Evolutionary conservation across 306 rosid genomes (phyloP), one percentile per base, ranked within the genome.

Genomic region (Ormosia semicastrata): DNA sequence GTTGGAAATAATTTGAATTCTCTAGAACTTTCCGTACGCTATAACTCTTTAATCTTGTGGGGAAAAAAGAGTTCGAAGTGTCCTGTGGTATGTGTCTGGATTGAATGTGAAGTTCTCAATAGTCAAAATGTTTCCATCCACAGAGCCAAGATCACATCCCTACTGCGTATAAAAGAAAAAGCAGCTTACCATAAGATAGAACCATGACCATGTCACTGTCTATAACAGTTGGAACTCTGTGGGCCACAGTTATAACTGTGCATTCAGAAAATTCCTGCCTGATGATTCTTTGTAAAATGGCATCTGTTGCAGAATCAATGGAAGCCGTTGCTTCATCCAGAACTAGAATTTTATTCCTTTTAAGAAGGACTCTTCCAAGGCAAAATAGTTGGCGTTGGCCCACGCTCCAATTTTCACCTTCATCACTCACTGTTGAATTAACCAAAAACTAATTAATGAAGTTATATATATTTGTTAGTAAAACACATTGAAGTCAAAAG

Each of bases 251-350:
- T 76, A 89, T 71, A 7, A 91, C 91, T 0, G 86, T 89, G 89
- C 92, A 83, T 34, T 86, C 83, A 1, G 89, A 34, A 30, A 91
- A 85, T 62, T 91, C 92, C 32, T 81, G 53, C 58, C 87, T 73
- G 34, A 88, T 91, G 33, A 89, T 65, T 66, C 75, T 70, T 59
- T 92, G 91, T n/a, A 92, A 57, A 71, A 85, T 12, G 10, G 87
- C 89, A 52, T 92, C 93, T 36, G 93, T 92, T 8, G 90, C 86
- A 49, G 91, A 87, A 65, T 92, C 97, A 47, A 92, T 90, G 11
- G 91, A 90, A 5, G 94, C 94, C 2, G 92, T 92, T 13, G 92
- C 97, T 81, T 92, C 97, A 33, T 92, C 97, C 3, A 90, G 79
- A 17, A 90, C 90, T 13, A 92, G 84, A 80, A 92, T 90, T 85